Conservation (phyloP, 768 basidiomycete species). For the Kockovaella imperatae region DNA sequence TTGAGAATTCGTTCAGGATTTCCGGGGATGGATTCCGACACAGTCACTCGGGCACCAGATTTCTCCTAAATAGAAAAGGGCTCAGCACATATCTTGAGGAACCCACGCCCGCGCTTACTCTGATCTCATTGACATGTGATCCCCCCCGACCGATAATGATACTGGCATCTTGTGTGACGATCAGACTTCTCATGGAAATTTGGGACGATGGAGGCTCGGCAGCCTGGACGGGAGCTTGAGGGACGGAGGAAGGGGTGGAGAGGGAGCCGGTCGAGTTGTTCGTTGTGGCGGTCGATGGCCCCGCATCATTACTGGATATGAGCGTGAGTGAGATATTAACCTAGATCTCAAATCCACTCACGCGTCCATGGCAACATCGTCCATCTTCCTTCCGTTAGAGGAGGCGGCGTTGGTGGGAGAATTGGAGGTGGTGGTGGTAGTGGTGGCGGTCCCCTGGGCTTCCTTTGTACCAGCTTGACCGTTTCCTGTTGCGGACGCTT, state of each 20-base stretch:
- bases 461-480: neutral
- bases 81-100: neutral
- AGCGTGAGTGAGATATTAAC: neutral
- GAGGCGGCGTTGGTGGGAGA: too few species aligned
- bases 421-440: too few species aligned
- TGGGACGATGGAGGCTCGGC: slow-evolving; percentile 51
- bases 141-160: slow-evolving; percentile 97
- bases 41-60: slow-evolving; percentile 90
- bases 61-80: slow-evolving; percentile 48
- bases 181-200: slow-evolving; percentile 95
- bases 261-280: too few species aligned
- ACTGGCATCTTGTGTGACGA: slow-evolving; percentile 97
- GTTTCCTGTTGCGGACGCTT: neutral
- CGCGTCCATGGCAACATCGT: slow-evolving; percentile 29
- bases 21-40: slow-evolving; percentile 96
- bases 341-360: slow-evolving; percentile 8
- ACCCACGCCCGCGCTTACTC: slow-evolving; percentile 51
- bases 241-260: slow-evolving; percentile 11
- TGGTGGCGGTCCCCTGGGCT: too few species aligned
- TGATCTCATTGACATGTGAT: slow-evolving; percentile 93
- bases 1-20: slow-evolving; percentile 99
- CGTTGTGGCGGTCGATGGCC: slow-evolving; percentile 10
- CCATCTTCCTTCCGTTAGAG: slow-evolving; percentile 37
- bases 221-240: slow-evolving; percentile 23
- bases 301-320: slow-evolving; percentile 13